These are phyloP conservation scores for Monosporascus sp. DNA, from an alignment of 2,329 filamentous ascomycete genomes.

Conservation along the genomic window DNA sequence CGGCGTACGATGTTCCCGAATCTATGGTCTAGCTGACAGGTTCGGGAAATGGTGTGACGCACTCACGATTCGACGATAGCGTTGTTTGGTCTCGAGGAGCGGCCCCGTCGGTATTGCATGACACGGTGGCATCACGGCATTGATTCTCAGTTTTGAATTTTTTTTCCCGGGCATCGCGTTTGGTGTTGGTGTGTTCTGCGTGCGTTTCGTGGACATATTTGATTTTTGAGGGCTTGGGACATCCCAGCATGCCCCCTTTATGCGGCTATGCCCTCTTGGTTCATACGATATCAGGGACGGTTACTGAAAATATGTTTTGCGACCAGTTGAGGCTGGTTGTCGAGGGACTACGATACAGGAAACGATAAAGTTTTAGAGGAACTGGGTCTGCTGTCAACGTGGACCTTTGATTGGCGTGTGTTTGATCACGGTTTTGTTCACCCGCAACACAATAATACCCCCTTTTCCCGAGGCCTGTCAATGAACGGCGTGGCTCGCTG, in stretches of 20 bases:
- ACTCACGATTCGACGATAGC: conserved; percentile 19
- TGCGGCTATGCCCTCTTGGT: neutral
- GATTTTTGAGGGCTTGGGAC: neutral
- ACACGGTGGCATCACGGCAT: conserved; percentile 19
- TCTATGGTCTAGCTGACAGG: conserved; percentile 25
- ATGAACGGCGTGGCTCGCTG: neutral
- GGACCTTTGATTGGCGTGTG: neutral
- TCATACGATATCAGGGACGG: neutral
- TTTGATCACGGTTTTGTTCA: neutral
- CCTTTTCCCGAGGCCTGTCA: neutral
- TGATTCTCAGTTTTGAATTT: conserved; percentile 18
- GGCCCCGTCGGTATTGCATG: conserved; percentile 18
- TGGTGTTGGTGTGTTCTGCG: conserved; percentile 24
- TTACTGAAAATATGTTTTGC: neutral
- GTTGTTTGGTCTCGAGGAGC: conserved; percentile 10
- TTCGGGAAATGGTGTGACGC: conserved; percentile 7
- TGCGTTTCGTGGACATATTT: conserved; percentile 21
- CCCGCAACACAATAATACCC: neutral
- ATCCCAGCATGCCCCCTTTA: too few relatives aligned
- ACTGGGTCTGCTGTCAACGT: neutral
- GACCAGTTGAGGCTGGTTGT: neutral
- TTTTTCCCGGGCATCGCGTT: conserved; percentile 27
- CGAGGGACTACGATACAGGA: neutral
- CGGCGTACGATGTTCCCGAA: conserved; percentile 15
- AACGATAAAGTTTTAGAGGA: neutral